Base-by-base conservation (phyloP, 2,329 filamentous ascomycete genomes). In the Calonectria pauciramosa region DNA sequence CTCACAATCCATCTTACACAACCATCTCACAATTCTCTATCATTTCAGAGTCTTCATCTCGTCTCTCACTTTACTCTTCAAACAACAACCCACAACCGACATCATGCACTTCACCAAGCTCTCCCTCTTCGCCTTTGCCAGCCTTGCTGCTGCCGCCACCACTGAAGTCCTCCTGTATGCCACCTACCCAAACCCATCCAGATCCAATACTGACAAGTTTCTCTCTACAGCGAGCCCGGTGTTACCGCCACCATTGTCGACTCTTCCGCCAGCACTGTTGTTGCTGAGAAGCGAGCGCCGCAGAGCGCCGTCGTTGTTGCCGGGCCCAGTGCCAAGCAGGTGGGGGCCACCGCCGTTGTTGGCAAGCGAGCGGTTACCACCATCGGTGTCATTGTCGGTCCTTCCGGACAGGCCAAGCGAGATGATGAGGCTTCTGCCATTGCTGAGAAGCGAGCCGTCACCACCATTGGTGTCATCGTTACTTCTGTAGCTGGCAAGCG, bases 91-190 rank as follows among this genome's bases (percentile, higher is more conserved):
- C 56, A 23, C 65, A 32, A 28, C 66, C 49, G 30, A 63, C 71
- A 77, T 9, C 26, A 81, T 81, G 80, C 80, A 60, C 41, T 81
- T 78, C 79, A 72, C 73, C 63, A 80, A 82, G 73, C 34, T 80
- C 74, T 56, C 73, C 23, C 59, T 82, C 16, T 70, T 82, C 59
- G 65, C 80, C 18, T 32, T 72, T 23, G 80, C 79, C 51, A 54
- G 67, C 23, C 36, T 70, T 47, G 32, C 38, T 28, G 23, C 56
- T 18, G 56, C 56, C 18, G 23, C 32, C 23, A 26, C 56, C 34
- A 63, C 38, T 16, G 38, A 63, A 7, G 34, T 32, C 14, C 16
- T 47, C 44, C 44, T 47, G 44, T 47, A 47, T 47, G 44, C 10
- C 34, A 41, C 34, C 13, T 18, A 20, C 7, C 9, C 36, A 41